Conservation (phyloP, 2,329 filamentous ascomycete species). For the Sordariomycetes sp. region DNA sequence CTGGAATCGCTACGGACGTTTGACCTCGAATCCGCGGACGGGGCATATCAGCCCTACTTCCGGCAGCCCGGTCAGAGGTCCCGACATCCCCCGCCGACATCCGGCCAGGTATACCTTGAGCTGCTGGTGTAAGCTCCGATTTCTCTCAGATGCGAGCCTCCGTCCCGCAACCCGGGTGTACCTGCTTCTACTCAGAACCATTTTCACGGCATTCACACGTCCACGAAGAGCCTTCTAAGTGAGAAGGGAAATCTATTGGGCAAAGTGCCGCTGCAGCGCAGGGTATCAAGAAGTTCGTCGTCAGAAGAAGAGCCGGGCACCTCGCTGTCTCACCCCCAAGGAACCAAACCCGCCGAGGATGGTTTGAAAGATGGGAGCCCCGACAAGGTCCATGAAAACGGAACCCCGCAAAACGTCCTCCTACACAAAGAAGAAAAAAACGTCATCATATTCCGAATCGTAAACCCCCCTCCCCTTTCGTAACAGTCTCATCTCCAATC, state of each 20-base stretch:
- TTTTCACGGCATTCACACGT: too few relatives aligned
- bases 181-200: too few relatives aligned
- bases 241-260: background rate
- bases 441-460: background rate
- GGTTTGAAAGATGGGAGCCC: background rate
- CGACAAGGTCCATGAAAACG: background rate
- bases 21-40: too few relatives aligned
- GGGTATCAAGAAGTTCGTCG: background rate
- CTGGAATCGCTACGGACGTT: too few relatives aligned
- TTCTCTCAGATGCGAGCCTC: too few relatives aligned
- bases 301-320: background rate
- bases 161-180: too few relatives aligned
- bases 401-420: background rate
- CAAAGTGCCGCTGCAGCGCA: conserved; percentile 4
- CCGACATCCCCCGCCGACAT: too few relatives aligned
- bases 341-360: background rate
- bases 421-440: background rate
- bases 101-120: too few relatives aligned
- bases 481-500: background rate
- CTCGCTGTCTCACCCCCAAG: background rate
- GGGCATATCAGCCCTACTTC: too few relatives aligned
- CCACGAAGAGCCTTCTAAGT: background rate
- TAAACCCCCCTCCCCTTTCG: background rate
- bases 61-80: too few relatives aligned
- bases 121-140: too few relatives aligned